Conservation (phyloP, 1,284 basidiomycete species). For the Limonomyces culmigenus region DNA sequence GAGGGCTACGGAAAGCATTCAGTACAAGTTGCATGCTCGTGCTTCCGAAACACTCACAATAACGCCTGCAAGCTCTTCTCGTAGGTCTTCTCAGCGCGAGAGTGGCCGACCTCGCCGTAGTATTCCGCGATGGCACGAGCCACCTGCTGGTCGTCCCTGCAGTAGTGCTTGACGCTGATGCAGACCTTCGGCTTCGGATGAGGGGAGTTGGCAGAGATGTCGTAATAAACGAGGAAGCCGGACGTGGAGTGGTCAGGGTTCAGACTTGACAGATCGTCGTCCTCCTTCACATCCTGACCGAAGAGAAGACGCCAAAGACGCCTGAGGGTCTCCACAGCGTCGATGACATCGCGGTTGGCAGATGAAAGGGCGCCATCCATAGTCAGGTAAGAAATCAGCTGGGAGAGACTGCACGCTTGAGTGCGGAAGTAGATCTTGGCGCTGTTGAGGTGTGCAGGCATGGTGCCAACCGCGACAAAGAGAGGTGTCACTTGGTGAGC, state of each 20-base stretch:
- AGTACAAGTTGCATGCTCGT: not conserved
- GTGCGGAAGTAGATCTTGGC: not conserved
- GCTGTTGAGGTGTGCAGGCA: not conserved
- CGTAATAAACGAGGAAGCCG: not conserved
- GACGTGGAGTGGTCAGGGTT: not conserved
- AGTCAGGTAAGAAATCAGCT: not conserved
- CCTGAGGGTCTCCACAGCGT: not conserved
- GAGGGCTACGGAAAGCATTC: not conserved
- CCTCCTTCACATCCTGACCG: not conserved
- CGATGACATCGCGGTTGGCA: not conserved
- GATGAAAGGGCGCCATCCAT: not conserved
- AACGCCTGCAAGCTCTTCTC: not conserved
- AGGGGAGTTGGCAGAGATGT: not conserved
- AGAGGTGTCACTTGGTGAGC: not conserved
- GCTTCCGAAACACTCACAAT: not conserved
- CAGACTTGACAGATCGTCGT: not conserved
- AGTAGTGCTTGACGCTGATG: not conserved
- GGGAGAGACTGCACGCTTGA: not conserved
- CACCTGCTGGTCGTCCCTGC: not conserved
- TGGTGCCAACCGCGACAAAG: not conserved
- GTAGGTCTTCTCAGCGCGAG: not conserved
- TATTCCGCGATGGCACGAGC: not conserved
- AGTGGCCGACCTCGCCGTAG: not conserved
- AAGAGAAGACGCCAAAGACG: not conserved
- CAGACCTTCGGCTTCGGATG: not conserved